Percentiles rank a stretch among this genome's conserved stretches.
These are phyloP conservation scores for Elaeis guineensis DNA, from an alignment of 176 grass and related monocot genomes.

Conservation along the genomic window DNA sequence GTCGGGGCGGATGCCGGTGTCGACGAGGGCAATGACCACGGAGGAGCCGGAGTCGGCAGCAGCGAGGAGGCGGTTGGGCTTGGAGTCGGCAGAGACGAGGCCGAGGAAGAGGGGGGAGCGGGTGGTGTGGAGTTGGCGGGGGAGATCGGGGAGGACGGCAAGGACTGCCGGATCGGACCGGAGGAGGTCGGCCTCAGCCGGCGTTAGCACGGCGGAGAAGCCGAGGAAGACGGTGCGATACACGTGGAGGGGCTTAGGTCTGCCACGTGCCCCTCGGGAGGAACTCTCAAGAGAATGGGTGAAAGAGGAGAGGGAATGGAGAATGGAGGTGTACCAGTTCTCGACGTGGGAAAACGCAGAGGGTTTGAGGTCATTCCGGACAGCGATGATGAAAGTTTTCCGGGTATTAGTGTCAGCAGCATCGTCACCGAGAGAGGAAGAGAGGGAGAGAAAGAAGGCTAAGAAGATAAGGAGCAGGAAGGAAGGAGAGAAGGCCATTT, in stretches of 20 bases:
- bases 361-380: too few relatives aligned
- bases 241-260: neutral
- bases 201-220: conserved; percentile 16
- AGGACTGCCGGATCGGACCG: neutral
- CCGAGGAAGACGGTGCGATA: conserved; percentile 22
- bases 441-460: too few relatives aligned
- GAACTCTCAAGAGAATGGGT: too few relatives aligned
- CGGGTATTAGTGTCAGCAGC: too few relatives aligned
- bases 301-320: too few relatives aligned
- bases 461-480: too few relatives aligned
- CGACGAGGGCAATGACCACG: conserved; percentile 9
- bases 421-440: too few relatives aligned
- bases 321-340: too few relatives aligned
- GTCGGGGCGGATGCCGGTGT: conserved; percentile 20
- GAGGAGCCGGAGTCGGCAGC: neutral
- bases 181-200: conserved; percentile 3
- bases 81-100: neutral
- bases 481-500: too few relatives aligned
- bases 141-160: conserved; percentile 19
- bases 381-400: too few relatives aligned
- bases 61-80: neutral
- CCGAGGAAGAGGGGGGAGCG: conserved; percentile 21
- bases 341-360: too few relatives aligned
- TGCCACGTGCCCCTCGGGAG: too few relatives aligned
- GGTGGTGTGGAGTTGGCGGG: conserved; percentile 24